Percentiles rank a stretch among this genome's conserved stretches.
Evolutionary conservation across 169 alveolate species (phyloP).

Genomic region (Nephromyces sp.): DNA sequence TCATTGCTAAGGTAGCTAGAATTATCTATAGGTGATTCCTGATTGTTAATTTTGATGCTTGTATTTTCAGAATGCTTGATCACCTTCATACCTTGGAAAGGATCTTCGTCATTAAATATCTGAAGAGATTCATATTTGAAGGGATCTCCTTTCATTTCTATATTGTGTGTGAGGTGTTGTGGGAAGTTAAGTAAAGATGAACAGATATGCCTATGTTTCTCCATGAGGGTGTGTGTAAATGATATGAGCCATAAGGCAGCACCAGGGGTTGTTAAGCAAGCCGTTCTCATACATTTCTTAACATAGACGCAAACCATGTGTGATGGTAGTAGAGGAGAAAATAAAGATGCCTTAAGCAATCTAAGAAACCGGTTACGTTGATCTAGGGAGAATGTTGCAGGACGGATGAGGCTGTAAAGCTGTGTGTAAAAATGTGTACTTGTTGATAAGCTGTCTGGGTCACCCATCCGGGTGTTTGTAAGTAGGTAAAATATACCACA

Average conservation of each 20-base stretch:
- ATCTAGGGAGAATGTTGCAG: constrained; percentile 8
- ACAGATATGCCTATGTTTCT: neutral
- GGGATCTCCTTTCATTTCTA: constrained; percentile 10
- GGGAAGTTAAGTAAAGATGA: constrained; percentile 11
- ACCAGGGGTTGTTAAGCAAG: constrained; percentile 23
- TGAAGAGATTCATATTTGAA: constrained; percentile 5
- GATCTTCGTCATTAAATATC: too few relatives aligned
- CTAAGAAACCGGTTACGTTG: constrained; percentile 10
- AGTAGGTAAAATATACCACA: constrained; percentile 20
- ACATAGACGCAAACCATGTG: constrained; percentile 7
- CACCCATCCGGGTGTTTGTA: constrained; percentile 23
- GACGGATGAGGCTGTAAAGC: constrained; percentile 11
- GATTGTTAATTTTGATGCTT: too few relatives aligned
- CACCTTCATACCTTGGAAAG: too few relatives aligned
- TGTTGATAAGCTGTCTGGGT: constrained; percentile 9
- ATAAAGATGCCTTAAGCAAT: constrained; percentile 1
- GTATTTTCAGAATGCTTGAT: too few relatives aligned
- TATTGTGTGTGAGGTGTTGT: neutral
- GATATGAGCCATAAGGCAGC: constrained; percentile 6
- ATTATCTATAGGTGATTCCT: too few relatives aligned
- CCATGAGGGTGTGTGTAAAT: constrained; percentile 7
- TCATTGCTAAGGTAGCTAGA: too few relatives aligned
- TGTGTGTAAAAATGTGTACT: constrained; percentile 15
- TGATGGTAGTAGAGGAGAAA: constrained; percentile 16
- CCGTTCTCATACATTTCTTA: constrained; percentile 19